Conservation (phyloP, 1,139 yeast species). For the Sugiyamaella novakii region DNA sequence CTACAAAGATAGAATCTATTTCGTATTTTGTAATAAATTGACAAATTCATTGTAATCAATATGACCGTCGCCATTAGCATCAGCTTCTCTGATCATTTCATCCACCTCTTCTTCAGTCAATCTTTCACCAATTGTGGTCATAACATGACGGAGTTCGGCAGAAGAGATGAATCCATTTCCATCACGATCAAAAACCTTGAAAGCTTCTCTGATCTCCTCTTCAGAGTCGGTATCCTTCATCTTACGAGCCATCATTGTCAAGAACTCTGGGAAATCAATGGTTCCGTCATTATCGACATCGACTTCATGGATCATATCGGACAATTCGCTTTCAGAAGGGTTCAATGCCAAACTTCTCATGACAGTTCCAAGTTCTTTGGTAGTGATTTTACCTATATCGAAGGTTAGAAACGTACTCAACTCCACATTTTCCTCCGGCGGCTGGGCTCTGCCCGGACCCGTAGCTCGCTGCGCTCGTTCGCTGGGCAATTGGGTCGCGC, state of each 20-base stretch:
- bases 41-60: constrained; percentile 96
- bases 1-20: constrained; percentile 1
- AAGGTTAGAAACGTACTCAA: neutral
- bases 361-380: constrained; percentile 94
- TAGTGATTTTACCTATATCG: constrained; percentile 64
- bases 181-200: constrained; percentile 90
- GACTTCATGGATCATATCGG: constrained; percentile 95
- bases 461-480: too few species aligned
- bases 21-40: constrained; percentile 51
- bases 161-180: constrained; percentile 97
- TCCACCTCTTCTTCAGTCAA: constrained; percentile 94
- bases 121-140: constrained; percentile 96
- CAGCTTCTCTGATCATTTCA: constrained; percentile 95
- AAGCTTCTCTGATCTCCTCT: constrained; percentile 96
- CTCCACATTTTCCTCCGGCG: too few species aligned
- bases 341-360: constrained; percentile 98
- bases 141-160: constrained; percentile 93
- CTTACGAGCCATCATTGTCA: constrained; percentile 91
- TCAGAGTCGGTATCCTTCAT: constrained; percentile 95
- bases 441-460: too few species aligned
- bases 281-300: constrained; percentile 94
- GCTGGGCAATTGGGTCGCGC: too few species aligned
- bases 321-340: constrained; percentile 93
- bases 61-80: constrained; percentile 92
- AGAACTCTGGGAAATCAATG: constrained; percentile 77